Evolutionary conservation across 768 basidiomycete species (phyloP).

Genomic region (Tremella fuciformis): DNA sequence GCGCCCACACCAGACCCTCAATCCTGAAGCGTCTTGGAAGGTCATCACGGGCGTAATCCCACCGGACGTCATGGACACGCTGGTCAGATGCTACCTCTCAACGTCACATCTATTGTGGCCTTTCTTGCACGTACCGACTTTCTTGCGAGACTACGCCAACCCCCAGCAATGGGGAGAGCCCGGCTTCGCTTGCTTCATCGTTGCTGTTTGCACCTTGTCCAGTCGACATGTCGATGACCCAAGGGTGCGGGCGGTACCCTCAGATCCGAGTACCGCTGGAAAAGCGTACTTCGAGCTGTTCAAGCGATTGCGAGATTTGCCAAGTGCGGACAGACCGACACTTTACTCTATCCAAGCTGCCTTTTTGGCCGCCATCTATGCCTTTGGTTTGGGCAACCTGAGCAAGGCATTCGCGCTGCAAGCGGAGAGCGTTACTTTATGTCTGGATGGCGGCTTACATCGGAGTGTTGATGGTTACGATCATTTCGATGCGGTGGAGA

Average conservation of each 20-base stretch:
- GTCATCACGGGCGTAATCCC: constrained; percentile 79
- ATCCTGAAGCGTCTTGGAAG: constrained; percentile 84
- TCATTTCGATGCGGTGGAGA: constrained; percentile 78
- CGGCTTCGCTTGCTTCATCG: constrained; percentile 89
- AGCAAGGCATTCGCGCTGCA: constrained; percentile 81
- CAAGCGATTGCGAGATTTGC: constrained; percentile 77
- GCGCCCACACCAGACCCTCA: constrained; percentile 66
- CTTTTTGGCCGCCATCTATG: constrained; percentile 87
- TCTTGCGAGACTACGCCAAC: constrained; percentile 84
- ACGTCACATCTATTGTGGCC: constrained; percentile 92
- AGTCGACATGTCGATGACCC: constrained; percentile 91
- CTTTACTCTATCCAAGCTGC: constrained; percentile 88
- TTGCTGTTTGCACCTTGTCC: constrained; percentile 85
- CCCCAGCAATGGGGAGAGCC: constrained; percentile 94
- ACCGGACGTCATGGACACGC: constrained; percentile 85
- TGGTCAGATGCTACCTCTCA: constrained; percentile 65
- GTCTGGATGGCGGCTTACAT: constrained; percentile 83
- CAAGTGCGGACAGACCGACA: constrained; percentile 82
- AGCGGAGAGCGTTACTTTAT: constrained; percentile 81
- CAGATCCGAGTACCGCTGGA: constrained; percentile 81
- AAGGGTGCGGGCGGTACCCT: constrained; percentile 75
- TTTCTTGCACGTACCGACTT: constrained; percentile 86
- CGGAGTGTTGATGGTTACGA: constrained; percentile 73
- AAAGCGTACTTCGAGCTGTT: constrained; percentile 90
- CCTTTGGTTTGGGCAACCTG: constrained; percentile 82